Base-by-base conservation (phyloP, 2,329 filamentous ascomycete genomes). In the Aureobasidium leucospermi region DNA sequence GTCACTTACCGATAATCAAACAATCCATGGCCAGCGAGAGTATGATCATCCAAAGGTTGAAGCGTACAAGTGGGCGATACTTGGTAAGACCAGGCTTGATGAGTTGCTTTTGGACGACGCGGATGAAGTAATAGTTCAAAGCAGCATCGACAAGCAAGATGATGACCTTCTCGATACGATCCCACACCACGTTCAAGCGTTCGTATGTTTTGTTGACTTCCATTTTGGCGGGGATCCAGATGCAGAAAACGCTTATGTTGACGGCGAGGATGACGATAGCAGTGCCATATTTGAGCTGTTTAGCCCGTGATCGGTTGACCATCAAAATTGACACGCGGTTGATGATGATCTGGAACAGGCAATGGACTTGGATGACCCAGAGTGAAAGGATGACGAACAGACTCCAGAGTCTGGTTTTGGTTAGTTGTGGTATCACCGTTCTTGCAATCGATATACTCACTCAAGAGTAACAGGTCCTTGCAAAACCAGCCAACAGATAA, bases 11-110 rank as follows among this genome's bases (percentile, higher is more conserved):
- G 32, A 79, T 77, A 8, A 79, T 74, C 69, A 75, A 31, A n/a
- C 58, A 71, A 61, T 82, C 80, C 77, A 82, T 79, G 1, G 73
- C 65, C 5, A 82, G 69, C 0, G 79, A 81, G 0, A 82, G 48
- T 3, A 75, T n/a, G 65, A 82, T 79, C 19, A 82, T 75, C 45
- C 73, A 73, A 29, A 77, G 73, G 53, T 81, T 82, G 69, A 81
- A 81, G 9, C 68, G 69, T 2, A 80, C 74, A 0, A 82, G 72
- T 6, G 74, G 74, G 60, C 75, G 71, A 65, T 82, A 82, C 62
- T 82, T 82, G 8, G 73, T 74, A 3, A 81, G 69, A 1, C 76
- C 77, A 53, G 80, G 76, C 41, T 73, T 71, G 13, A 81, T 69
- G 0, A 82, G 74, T 3, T 78, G 73, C 6, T 70, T 68, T 63